These are phyloP conservation scores for Pinus taeda DNA, from an alignment of 75 land plant genomes.

Conservation along the genomic window DNA sequence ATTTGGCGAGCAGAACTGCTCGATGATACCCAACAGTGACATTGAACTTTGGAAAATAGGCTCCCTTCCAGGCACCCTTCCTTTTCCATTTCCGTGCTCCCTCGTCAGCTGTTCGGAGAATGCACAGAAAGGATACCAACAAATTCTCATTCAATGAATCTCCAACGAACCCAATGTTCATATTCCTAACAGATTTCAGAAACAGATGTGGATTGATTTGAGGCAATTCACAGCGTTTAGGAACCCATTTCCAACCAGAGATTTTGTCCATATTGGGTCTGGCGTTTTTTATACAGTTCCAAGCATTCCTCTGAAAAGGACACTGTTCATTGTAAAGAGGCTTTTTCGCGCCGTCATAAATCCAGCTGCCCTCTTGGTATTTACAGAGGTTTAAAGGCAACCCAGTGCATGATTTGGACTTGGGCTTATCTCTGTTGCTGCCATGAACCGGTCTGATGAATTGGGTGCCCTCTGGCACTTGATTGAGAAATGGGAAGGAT, in stretches of 20 bases:
- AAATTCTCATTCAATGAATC: slow-evolving; percentile 97
- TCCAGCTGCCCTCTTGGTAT: slow-evolving; percentile 59
- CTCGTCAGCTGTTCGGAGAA: slow-evolving; percentile 55
- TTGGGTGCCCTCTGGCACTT: too few species aligned
- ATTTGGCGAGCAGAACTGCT: slow-evolving; percentile 87
- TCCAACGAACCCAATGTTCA: slow-evolving; percentile 82
- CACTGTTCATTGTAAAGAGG: slow-evolving; percentile 62
- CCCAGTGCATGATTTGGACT: background rate
- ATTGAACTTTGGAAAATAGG: slow-evolving; percentile 80
- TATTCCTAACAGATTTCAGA: slow-evolving; percentile 49
- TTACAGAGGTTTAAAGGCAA: slow-evolving; percentile 27
- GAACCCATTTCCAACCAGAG: slow-evolving; percentile 81
- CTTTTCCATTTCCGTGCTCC: slow-evolving; percentile 86
- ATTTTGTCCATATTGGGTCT: slow-evolving; percentile 58
- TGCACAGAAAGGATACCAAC: slow-evolving; percentile 74
- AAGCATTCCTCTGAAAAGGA: slow-evolving; percentile 89
- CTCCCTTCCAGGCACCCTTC: slow-evolving; percentile 94
- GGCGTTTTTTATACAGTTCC: slow-evolving; percentile 85
- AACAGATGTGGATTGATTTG: slow-evolving; percentile 57
- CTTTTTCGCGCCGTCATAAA: slow-evolving; percentile 22
- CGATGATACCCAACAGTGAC: slow-evolving; percentile 92
- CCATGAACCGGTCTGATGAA: background rate
- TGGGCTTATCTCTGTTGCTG: background rate
- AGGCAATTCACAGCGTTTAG: slow-evolving; percentile 36
- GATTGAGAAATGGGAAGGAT: too few species aligned